phyloP scores from a whole-genome alignment of 2,329 filamentous ascomycete genomes.

The Kalmusia sp. region DNA sequence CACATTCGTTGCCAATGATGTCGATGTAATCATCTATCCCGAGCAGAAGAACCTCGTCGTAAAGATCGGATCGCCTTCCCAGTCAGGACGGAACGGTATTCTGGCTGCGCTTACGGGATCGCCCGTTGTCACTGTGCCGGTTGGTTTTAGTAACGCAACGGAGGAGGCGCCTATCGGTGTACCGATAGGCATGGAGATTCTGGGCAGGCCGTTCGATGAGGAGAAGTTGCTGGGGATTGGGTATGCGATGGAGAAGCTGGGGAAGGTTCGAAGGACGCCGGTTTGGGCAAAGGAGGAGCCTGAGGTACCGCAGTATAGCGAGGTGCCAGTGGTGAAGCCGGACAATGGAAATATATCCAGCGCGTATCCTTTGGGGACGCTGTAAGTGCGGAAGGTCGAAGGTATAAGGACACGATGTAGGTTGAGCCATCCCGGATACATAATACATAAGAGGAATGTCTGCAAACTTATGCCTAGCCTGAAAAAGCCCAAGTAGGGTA shows the following conservation, averaged over 20 bases:
- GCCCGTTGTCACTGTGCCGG: constrained; percentile 62
- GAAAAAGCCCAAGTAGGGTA: no score
- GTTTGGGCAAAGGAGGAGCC: constrained; percentile 52
- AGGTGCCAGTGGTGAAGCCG: constrained; percentile 56
- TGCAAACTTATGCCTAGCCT: no score
- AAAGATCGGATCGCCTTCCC: constrained; percentile 61
- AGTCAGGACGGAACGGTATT: constrained; percentile 67
- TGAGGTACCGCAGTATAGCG: constrained; percentile 47
- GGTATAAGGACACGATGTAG: no score
- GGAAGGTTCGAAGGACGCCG: constrained; percentile 57
- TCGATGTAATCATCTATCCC: constrained; percentile 69
- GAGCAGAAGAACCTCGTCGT: constrained; percentile 70
- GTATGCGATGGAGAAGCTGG: constrained; percentile 56
- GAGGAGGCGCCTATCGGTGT: constrained; percentile 62
- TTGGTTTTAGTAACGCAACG: constrained; percentile 59
- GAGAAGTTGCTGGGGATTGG: constrained; percentile 61
- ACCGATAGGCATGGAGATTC: constrained; percentile 70
- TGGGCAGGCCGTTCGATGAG: constrained; percentile 65
- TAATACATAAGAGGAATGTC: no score
- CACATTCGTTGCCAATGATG: constrained; percentile 57
- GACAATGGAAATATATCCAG: constrained; percentile 50
- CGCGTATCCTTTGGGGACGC: constrained; percentile 58
- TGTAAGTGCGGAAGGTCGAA: constrained; percentile 29
- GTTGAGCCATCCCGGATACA: no score
- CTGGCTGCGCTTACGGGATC: constrained; percentile 61